A percentile compares a stretch with the other conserved stretches of the same genome.
Conservation (phyloP, 805 yeast species). For the Yarrowia deformans region DNA sequence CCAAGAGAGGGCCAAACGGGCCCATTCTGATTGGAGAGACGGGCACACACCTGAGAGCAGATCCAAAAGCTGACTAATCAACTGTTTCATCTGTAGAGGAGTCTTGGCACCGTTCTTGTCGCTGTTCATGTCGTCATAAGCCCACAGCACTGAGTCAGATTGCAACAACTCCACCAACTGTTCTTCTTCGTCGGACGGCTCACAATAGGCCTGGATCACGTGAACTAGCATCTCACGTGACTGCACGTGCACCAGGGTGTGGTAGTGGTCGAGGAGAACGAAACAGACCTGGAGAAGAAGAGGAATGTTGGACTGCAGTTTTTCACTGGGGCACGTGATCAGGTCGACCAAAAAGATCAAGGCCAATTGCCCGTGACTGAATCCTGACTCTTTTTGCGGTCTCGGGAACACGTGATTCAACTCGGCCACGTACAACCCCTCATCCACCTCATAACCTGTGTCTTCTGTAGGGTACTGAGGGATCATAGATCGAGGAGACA, state of each 20-base stretch:
- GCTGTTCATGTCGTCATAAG: constrained; percentile 81
- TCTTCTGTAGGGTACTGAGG: constrained; percentile 60
- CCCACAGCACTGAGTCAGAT: constrained; percentile 70
- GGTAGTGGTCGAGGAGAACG: constrained; percentile 86
- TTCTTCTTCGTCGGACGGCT: constrained; percentile 59
- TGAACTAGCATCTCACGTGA: constrained; percentile 79
- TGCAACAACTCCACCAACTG: constrained; percentile 64
- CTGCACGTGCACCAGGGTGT: constrained; percentile 81
- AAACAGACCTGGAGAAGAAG: constrained; percentile 78
- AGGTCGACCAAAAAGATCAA: constrained; percentile 85
- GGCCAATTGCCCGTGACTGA: constrained; percentile 87
- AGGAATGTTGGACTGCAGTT: constrained; percentile 67
- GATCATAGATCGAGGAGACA: constrained; percentile 89
- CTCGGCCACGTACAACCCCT: constrained; percentile 67
- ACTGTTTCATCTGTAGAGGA: constrained; percentile 81
- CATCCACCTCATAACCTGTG: constrained; percentile 47
- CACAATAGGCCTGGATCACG: constrained; percentile 68
- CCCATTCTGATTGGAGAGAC: constrained; percentile 80
- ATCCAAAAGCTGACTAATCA: constrained; percentile 68
- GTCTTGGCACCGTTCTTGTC: constrained; percentile 82
- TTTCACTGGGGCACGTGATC: constrained; percentile 69
- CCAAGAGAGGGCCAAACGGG: constrained; percentile 83
- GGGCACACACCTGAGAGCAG: constrained; percentile 56
- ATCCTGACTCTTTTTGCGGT: constrained; percentile 71
- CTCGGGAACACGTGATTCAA: constrained; percentile 61